phyloP scores from a whole-genome alignment of 257 asterid species.

The Penstemon davidsonii region DNA sequence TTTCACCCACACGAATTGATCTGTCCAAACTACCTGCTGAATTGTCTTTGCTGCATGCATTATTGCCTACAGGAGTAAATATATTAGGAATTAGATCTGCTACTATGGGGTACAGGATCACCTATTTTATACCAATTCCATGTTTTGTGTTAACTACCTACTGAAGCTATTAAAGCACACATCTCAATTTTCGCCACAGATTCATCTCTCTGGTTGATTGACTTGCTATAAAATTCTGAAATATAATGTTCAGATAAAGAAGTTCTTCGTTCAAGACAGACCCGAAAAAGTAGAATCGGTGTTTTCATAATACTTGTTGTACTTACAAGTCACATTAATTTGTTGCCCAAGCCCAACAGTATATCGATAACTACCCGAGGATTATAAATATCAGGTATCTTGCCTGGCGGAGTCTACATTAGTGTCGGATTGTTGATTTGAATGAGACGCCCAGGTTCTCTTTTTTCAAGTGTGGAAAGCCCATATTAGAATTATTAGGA shows the following conservation, averaged over 20 bases:
- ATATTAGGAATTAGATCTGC: background rate
- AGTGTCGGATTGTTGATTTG: no score
- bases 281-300: background rate
- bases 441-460: no score
- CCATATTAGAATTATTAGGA: no score
- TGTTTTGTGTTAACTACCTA: background rate
- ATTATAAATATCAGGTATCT: no score
- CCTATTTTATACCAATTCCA: background rate
- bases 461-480: no score
- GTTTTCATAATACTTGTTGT: no score
- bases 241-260: background rate
- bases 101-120: background rate
- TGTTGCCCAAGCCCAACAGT: no score
- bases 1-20: background rate
- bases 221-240: background rate
- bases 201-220: constrained; percentile 12
- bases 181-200: background rate
- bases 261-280: constrained; percentile 6
- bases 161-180: background rate
- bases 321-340: no score
- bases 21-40: constrained; percentile 3
- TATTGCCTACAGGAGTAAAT: constrained; percentile 5
- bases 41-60: background rate
- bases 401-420: no score
- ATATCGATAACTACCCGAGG: no score